phyloP scores from a whole-genome alignment of 208 protist genomes.

The Trypanosoma boissoni region DNA sequence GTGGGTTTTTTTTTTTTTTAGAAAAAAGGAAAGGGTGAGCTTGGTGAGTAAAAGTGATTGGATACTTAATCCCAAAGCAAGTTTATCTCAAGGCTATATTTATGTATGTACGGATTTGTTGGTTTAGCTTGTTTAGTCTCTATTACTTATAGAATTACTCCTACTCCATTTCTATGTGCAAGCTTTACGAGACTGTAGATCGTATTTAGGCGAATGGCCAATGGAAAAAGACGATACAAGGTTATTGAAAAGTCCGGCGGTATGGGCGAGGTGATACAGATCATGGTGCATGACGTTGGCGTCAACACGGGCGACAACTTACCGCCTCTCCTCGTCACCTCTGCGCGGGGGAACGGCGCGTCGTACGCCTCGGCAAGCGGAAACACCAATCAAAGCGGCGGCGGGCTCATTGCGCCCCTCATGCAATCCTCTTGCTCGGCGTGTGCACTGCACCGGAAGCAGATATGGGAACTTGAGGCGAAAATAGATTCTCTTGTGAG shows the following conservation, averaged over 20 bases:
- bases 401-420: too few relatives aligned
- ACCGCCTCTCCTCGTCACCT: slow-evolving; percentile 5
- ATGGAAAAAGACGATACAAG: slow-evolving; percentile 13
- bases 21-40: too few relatives aligned
- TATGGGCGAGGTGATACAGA: slow-evolving; percentile 25
- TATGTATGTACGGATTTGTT: too few relatives aligned
- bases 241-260: slow-evolving; percentile 23
- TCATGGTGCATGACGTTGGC: slow-evolving; percentile 21
- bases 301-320: slow-evolving; percentile 18
- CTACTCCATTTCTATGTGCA: slow-evolving; percentile 9
- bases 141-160: too few relatives aligned
- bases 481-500: slow-evolving; percentile 1
- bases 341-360: background rate
- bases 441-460: background rate
- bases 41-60: too few relatives aligned
- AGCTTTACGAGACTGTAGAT: background rate
- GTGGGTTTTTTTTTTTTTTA: too few relatives aligned
- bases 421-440: slow-evolving; percentile 4
- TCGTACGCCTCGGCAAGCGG: background rate
- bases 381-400: too few relatives aligned
- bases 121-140: slow-evolving; percentile 11
- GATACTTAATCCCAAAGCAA: too few relatives aligned
- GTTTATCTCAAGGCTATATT: too few relatives aligned
- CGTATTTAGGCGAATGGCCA: background rate
- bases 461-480: slow-evolving; percentile 1